phyloP scores from a whole-genome alignment of 1,284 basidiomycete species.

The Coniophora puteana region DNA sequence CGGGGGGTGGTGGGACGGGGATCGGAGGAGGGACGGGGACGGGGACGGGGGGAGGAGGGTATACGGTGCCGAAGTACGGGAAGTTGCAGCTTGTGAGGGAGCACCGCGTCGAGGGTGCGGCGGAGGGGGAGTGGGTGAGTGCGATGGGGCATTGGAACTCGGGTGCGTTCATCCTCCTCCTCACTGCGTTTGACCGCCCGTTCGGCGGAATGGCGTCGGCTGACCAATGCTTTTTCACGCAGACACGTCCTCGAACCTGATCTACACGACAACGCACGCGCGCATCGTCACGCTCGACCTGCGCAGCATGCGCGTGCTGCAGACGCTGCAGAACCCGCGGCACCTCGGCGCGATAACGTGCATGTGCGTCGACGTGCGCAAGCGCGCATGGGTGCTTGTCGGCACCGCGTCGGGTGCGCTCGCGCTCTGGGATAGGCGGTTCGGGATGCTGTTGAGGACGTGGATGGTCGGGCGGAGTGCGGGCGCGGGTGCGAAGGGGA shows the following conservation, averaged over 20 bases:
- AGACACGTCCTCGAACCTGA: slow-evolving; percentile 72
- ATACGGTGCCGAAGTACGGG: slow-evolving; percentile 71
- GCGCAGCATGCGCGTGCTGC: slow-evolving; percentile 76
- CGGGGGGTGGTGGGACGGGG: slow-evolving; percentile 78
- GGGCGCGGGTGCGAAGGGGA: slow-evolving; percentile 45
- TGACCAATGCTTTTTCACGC: slow-evolving; percentile 4
- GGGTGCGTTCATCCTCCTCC: slow-evolving; percentile 38
- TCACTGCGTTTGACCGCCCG: not conserved
- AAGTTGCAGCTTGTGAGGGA: slow-evolving; percentile 77
- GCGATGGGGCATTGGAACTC: slow-evolving; percentile 75
- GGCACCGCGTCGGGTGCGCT: slow-evolving; percentile 85
- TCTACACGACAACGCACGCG: slow-evolving; percentile 84
- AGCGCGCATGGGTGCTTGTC: slow-evolving; percentile 82
- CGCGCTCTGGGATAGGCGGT: slow-evolving; percentile 92
- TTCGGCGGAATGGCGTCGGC: not conserved
- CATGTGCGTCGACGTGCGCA: slow-evolving; percentile 79
- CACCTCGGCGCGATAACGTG: slow-evolving; percentile 86
- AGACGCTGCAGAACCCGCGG: slow-evolving; percentile 79
- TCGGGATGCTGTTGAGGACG: slow-evolving; percentile 83
- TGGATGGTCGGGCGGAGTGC: slow-evolving; percentile 74
- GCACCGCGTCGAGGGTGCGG: slow-evolving; percentile 65
- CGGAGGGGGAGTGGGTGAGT: slow-evolving; percentile 71
- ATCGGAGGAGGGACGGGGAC: slow-evolving; percentile 62
- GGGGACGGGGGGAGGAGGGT: too few species aligned
- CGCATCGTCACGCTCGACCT: slow-evolving; percentile 80